Evolutionary conservation across 371 early-diverging fungal species (phyloP), one percentile per base, ranked within the genome.

Genomic region (Apophysomyces elegans): DNA sequence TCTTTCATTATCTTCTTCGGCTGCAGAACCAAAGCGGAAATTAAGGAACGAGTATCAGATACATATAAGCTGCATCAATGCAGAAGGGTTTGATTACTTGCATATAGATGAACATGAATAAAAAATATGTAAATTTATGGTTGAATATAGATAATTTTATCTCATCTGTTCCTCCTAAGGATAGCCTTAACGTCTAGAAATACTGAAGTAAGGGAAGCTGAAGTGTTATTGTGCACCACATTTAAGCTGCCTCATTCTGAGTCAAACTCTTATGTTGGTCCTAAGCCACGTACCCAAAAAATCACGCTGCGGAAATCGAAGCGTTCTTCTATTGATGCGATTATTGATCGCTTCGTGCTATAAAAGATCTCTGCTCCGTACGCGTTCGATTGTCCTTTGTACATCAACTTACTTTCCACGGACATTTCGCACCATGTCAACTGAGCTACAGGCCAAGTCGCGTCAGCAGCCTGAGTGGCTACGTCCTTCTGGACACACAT

Each of bases 391-490:
- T 37, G 37, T 58, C 37, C 37, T 32, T 58, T 39, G 11, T n/a
- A 50, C 54, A 21, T 5, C 8, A 41, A 8, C 41, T 8, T 13
- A 41, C 13, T 41, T 21, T 21, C 2, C 21, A 50, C 54, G 54
- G 11, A 50, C 9, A 16, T 21, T 58, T 39, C 63, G 63, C 14
- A 56, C 56, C 56, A 63, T 63, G 63, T 37, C 63, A 13, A 21
- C 54, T 35, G 63, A 63, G 32, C 18, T 56, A 9, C 54, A 37
- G 21, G 13, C 38, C 4, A 58, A 58, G 39, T 58, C 39, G 58
- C 54, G 63, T 8, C 50, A 63, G 39, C 69, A 21, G 46, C 69
- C 84, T 6, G 63, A 68, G 39, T 84, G 84, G 84, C 76, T 70
- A 35, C 14, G 56, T 32, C 71, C 76, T 47, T 36, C 56, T 35